Evolutionary conservation across 1,284 basidiomycete species (phyloP), one percentile per base, ranked within the genome.

Genomic region (Stygiomarasmius scandens): DNA sequence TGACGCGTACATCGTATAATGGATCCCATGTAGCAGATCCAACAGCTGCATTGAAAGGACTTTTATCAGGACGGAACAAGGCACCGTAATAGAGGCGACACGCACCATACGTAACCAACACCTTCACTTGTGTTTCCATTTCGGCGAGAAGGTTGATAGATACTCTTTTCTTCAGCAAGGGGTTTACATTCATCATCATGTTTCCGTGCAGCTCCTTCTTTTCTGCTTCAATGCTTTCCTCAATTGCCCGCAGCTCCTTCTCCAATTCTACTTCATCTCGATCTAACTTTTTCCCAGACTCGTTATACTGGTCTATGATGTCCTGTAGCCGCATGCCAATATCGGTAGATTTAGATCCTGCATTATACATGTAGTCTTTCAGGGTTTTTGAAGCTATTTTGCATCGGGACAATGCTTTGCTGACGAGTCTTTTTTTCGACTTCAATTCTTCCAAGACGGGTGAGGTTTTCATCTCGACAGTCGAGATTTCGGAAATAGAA

Each of bases 101-200:
- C 69, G 25, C 36, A 73, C 75, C 72, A 57, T 76, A 76, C 9
- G 71, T 70, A 14, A 76, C 55, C 1, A 65, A 64, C 60, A 77
- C 64, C 56, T 71, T 69, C 0, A 74, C 70, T 45, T 73, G 69
- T 1, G 69, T 70, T 16, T 71, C 71, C 2, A 50, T 49, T 29
- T 69, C 69, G 1, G 71, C 72, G 56, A 74, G 1, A 76, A 14
- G 64, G 1, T 69, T 66, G 52, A 77, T 67, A 1, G 64, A 61
- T 6, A 65, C 69, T 27, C 66, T 65, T 46, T 67, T 38, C n/a
- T 61, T 59, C 44, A 72, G 59, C 14, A 34, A 34, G 8, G 32
- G 32, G 14, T 34, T 14, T 8, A 34, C 14, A 16, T 65, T 63
- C 12, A 12, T 19, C 8, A 19, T 11, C 11, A 20, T 14, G 12